phyloP scores from a whole-genome alignment of 2,329 filamentous ascomycete species.

The Fusarium sp. region DNA sequence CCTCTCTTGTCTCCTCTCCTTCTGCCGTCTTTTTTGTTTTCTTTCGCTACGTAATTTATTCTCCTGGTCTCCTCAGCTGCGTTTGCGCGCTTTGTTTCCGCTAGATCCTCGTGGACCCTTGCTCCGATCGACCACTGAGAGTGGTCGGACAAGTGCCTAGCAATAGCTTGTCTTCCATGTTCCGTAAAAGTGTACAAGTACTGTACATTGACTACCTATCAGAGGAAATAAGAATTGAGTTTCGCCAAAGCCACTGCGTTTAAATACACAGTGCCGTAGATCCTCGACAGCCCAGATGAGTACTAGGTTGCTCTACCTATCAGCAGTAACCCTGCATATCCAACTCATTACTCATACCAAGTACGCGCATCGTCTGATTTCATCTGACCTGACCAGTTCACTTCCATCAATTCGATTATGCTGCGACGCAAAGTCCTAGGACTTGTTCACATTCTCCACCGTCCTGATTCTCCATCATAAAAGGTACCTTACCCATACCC shows the following conservation, averaged over 20 bases:
- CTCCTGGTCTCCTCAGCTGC: slow-evolving; percentile 6
- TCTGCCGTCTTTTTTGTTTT: slow-evolving; percentile 5
- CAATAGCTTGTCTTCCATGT: slow-evolving; percentile 6
- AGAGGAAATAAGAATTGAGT: slow-evolving; percentile 21
- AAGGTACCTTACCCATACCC: slow-evolving; percentile 20
- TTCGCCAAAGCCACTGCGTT: slow-evolving; percentile 2
- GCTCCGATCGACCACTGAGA: slow-evolving; percentile 33
- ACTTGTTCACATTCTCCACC: slow-evolving; percentile 14
- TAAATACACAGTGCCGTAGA: slow-evolving; percentile 3
- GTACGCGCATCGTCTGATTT: slow-evolving; percentile 11
- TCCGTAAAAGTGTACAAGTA: slow-evolving; percentile 11
- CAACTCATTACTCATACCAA: slow-evolving; percentile 1
- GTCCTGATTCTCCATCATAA: slow-evolving; percentile 22
- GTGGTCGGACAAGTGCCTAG: slow-evolving; percentile 4
- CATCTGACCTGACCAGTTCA: neutral
- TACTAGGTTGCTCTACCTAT: neutral
- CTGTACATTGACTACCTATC: neutral
- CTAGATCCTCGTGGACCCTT: slow-evolving; percentile 30
- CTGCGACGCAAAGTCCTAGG: slow-evolving; percentile 21
- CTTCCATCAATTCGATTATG: neutral
- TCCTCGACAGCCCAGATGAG: neutral
- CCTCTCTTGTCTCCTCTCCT: neutral
- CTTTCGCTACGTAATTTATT: slow-evolving; percentile 13
- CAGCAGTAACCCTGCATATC: neutral
- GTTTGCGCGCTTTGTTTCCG: slow-evolving; percentile 31